Base-by-base conservation (phyloP, 768 basidiomycete species). In the Leucosporidium yakuticum region DNA sequence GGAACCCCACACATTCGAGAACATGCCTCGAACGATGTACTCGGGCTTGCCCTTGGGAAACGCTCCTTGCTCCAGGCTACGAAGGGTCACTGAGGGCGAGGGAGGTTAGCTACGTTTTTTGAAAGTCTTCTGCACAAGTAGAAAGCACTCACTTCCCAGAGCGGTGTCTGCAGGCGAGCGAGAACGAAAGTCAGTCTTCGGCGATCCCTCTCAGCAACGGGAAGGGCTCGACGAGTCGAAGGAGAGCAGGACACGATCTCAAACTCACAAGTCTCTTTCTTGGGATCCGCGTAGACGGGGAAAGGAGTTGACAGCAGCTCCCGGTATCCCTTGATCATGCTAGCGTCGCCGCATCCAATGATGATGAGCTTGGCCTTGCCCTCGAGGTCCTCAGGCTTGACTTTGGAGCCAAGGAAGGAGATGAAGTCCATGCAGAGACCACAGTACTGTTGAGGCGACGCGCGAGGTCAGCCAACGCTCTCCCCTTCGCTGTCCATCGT, bases 51-150 rank as follows among this genome's bases (percentile, higher is more conserved):
- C 36, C 7, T 21, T 9, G 5, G 55, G 39, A 15, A 44, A 34
- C 8, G 23, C 80, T 29, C 82, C 81, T 69, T 79, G 77, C 66
- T 81, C 78, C 29, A 59, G 57, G 21, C 36, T 59, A 20, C 36
- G 57, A n/a, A 59, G 57, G 4, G 57, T 60, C 60, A 60, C 39
- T 44, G 39, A 15, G 39, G 8, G 39, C 39, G 39, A 7, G 39
- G 39, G 39, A 44, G 39, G 39, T 44, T 15, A 44, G 39, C 39
- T 9, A 8, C 39, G 39, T 3, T 8, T 2, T 15, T 44, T 44
- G 39, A 15, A 44, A 3, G 34, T 5, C 12, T 36, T 36, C 34
- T 36, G 34, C 39, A 44, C n/a, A n/a, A n/a, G n/a, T n/a, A n/a
- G n/a, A n/a, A n/a, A n/a, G 2, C 39, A 44, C 39, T 44, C 39